These are phyloP conservation scores for Tylopilus plumbeoviolaceoides DNA, from an alignment of 768 basidiomycete species.

Conservation along the genomic window DNA sequence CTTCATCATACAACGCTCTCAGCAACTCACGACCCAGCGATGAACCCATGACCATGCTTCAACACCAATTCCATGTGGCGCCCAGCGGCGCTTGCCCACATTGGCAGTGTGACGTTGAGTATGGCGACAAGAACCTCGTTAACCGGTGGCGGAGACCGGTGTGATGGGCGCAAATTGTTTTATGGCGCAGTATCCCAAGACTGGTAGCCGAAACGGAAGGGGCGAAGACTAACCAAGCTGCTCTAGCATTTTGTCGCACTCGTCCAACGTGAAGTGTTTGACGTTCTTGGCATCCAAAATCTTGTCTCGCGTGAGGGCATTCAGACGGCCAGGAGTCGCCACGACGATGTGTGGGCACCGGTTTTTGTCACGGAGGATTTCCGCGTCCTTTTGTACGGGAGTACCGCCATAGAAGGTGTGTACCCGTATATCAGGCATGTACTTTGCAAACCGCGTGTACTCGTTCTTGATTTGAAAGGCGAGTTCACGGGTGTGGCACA, in stretches of 20 bases:
- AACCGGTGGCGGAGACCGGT: conserved; percentile 31
- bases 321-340: conserved; percentile 95
- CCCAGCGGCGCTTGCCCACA: conserved; percentile 36
- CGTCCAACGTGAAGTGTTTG: conserved; percentile 99
- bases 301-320: conserved; percentile 94
- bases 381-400: conserved; percentile 89
- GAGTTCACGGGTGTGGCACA: conserved; percentile 98
- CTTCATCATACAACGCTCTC: conserved; percentile 33
- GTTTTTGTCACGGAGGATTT: conserved; percentile 88
- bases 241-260: conserved; percentile 99
- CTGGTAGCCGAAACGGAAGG: conserved; percentile 66
- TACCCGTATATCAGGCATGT: conserved; percentile 98
- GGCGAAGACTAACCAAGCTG: conserved; percentile 95
- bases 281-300: conserved; percentile 91
- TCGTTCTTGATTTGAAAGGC: conserved; percentile 99
- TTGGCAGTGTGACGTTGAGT: conserved; percentile 37
- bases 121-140: conserved; percentile 36
- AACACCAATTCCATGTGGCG: conserved; percentile 37
- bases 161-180: conserved; percentile 42
- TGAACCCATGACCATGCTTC: conserved; percentile 36
- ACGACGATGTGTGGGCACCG: conserved; percentile 99
- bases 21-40: conserved; percentile 35
- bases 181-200: conserved; percentile 40
- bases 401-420: conserved; percentile 98
- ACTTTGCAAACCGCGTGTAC: conserved; percentile 98